A percentile compares a stretch with the other conserved stretches of the same genome.
Evolutionary conservation across 257 asterid species (phyloP).

Genomic region (Nicotiana paniculata): DNA sequence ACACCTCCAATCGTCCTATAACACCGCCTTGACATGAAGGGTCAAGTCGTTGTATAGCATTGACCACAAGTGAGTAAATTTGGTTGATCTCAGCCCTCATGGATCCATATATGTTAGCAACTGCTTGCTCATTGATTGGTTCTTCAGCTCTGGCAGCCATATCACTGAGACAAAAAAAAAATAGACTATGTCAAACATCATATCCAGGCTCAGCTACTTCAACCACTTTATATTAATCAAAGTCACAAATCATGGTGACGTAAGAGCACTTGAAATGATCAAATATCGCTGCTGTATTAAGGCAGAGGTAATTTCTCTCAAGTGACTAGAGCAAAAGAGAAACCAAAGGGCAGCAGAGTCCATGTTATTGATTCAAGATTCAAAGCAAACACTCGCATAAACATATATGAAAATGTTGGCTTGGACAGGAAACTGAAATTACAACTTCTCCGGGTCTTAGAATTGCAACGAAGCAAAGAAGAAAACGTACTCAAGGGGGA

Average conservation of each 20-base stretch:
- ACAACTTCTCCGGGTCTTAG: not conserved
- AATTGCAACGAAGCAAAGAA: not conserved
- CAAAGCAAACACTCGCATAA: not conserved
- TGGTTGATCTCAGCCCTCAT: conserved; percentile 81
- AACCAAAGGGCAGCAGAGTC: not conserved
- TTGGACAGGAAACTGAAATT: not conserved
- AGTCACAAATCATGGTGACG: not conserved
- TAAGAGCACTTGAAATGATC: not conserved
- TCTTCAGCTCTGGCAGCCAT: conserved; percentile 65
- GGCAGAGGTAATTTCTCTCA: not conserved
- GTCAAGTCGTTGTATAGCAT: conserved; percentile 86
- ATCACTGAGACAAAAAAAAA: not conserved
- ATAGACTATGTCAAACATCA: not conserved
- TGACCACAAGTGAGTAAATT: conserved; percentile 74
- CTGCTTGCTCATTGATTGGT: conserved; percentile 88
- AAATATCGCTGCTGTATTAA: not conserved
- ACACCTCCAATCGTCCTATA: conserved; percentile 97
- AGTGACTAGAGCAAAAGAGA: not conserved
- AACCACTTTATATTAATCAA: not conserved
- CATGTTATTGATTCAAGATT: not conserved
- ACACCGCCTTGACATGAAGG: conserved; percentile 69
- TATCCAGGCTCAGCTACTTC: not conserved
- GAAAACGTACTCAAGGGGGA: not conserved
- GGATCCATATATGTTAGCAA: conserved; percentile 68
- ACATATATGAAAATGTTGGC: not conserved